Base-by-base conservation (phyloP, 176 grass and related monocot genomes). In the Rhynchospora tenuis region DNA sequence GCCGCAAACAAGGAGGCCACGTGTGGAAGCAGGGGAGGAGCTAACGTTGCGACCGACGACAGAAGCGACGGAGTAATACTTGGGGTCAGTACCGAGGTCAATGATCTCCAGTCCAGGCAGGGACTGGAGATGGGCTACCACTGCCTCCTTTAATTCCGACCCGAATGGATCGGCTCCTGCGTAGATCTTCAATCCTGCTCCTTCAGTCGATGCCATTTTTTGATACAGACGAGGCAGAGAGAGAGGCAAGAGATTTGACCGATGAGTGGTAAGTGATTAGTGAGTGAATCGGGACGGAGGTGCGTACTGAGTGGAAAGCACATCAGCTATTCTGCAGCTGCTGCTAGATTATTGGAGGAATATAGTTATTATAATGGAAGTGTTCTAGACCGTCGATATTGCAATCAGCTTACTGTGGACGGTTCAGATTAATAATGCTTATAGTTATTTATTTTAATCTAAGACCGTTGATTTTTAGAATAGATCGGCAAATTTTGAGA, bases 51-150 rank as follows among this genome's bases (percentile, higher is more conserved):
- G 90, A 54, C 88, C 94, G 57, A 94, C 79, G 67, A 78, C 65
- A 0, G 90, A 90, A 9, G 85, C 95, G 66, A 93, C 83, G 67
- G 89, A 85, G 89, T 98, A 98, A 86, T 98, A 98, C 83, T 93
- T 98, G 81, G 80, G 80, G 51, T 98, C 87, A 71, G 87, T 75
- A 61, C 95, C 95, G 54, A 98, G 86, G 86, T 98, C 94, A 15
- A 94, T 64, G 71, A 94, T 86, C 9, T 93, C 90, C 19, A 87
- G 71, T 62, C 88, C 87, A 7, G 84, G 79, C 17, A 92, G 87
- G 10, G 87, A 79, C 60, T 82, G 92, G 87, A 98, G 95, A 87
- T 94, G 87, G 22, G 85, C 83, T 1, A 98, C 86, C 42, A 94
- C 78, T 69, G 87, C 90, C 82, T 93, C 90, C 92, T 98, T 98